phyloP scores from a whole-genome alignment of 768 basidiomycete genomes.

The Boletus edulis region DNA sequence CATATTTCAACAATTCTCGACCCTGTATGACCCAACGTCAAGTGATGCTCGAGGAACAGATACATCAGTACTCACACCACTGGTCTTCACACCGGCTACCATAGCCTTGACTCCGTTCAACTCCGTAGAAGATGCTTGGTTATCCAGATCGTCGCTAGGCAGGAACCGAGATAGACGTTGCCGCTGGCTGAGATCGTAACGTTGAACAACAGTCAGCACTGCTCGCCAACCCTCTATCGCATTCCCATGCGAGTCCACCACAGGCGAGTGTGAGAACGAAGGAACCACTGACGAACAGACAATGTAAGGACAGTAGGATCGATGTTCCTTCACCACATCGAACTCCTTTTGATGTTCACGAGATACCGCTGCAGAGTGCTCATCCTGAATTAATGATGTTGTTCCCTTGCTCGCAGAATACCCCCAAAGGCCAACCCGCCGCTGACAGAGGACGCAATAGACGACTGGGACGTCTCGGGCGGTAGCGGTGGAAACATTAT shows the following conservation, averaged over 20 bases:
- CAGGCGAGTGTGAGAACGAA: conserved; percentile 39
- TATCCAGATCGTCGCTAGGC: conserved; percentile 4
- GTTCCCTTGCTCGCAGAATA: conserved; percentile 40
- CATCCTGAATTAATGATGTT: conserved; percentile 5
- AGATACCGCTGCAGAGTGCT: conserved; percentile 20
- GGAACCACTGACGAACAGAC: conserved; percentile 67
- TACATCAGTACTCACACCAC: conserved; percentile 53
- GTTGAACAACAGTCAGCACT: conserved; percentile 62
- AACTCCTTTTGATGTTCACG: conserved; percentile 45
- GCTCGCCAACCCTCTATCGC: conserved; percentile 77
- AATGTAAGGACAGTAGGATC: conserved; percentile 84
- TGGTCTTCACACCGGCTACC: conserved; percentile 72
- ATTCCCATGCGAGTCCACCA: conserved; percentile 22
- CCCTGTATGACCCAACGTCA: conserved; percentile 41
- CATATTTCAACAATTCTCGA: conserved; percentile 68
- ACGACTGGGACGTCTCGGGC: conserved; percentile 50
- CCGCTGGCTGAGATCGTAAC: conserved; percentile 63
- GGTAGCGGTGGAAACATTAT: background rate
- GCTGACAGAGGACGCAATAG: conserved; percentile 68
- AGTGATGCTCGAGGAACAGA: conserved; percentile 9
- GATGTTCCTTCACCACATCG: conserved; percentile 77
- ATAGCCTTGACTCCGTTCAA: conserved; percentile 62
- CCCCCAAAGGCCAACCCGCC: conserved; percentile 79
- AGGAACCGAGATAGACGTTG: conserved; percentile 39
- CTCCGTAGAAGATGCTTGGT: conserved; percentile 37